Evolutionary conservation across 352 stramenopile species (phyloP), one percentile per base, ranked within the genome.

Genomic region (Pythium insidiosum): DNA sequence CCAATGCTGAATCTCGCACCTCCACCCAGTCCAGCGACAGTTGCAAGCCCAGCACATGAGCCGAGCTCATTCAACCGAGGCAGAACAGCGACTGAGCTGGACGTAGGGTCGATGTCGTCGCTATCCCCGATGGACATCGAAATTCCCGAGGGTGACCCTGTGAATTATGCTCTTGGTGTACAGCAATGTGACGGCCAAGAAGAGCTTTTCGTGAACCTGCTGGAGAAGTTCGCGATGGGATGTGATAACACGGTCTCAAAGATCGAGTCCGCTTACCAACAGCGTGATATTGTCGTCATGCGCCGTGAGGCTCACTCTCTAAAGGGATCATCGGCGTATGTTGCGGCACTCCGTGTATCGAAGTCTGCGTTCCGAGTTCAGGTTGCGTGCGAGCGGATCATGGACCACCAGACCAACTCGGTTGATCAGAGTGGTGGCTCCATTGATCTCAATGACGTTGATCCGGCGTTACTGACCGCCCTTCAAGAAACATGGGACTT

Each of bases 331-430:
- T 87, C 79, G 2, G 74, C 79, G 19, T 92, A 92, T 38, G 79
- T 83, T 0, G 79, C 79, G 13, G 79, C 79, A 3, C 64, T 86
- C 10, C 69, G 79, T 1, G 66, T 92, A 21, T 89, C 76, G n/a
- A 89, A 86, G 49, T 63, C 73, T 3, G 76, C 79, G 6, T 92
- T 83, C 68, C 79, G 79, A 16, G 74, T 88, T 4, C 79, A 92
- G 61, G 50, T 87, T 20, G 72, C 75, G 1, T 84, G 70, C 23
- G 79, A 92, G n/a, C 67, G 69, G 11, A 33, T 86, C 7, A 47
- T 83, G n/a, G 63, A 74, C 16, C 56, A 38, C 10, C 49, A 81
- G 52, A 48, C 28, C 9, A 15, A 15, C 28, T 15, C 51, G 24
- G 41, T 31, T 2, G 44, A 24, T 26, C n/a, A n/a, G n/a, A n/a